Evolutionary conservation across 2,329 filamentous ascomycete genomes (phyloP), one percentile per base, ranked within the genome.

Genomic region (Neofusicoccum laricinum): DNA sequence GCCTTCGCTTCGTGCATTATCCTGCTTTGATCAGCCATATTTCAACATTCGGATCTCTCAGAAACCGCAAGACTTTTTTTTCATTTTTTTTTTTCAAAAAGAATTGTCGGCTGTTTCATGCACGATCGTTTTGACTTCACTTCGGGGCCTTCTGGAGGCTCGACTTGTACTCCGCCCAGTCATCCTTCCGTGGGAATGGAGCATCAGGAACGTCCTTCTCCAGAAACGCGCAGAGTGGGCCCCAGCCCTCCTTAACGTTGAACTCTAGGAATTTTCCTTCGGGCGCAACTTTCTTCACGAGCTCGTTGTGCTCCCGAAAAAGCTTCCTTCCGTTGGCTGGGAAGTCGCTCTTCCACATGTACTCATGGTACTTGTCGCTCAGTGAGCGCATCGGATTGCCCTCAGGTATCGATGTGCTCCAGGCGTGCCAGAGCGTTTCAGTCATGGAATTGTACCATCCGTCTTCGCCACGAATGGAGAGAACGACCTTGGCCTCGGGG

Each of bases 141-240:
- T 53, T 36, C 34, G 17, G 34, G 8, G n/a, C 10, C 6, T 38
- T 53, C n/a, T 38, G 8, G 3, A 21, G 50, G n/a, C 2, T 40
- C 10, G 34, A 32, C n/a, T 53, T 53, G 15, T 38, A 40, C n/a
- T 38, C 34, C 3, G 50, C 34, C 50, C 34, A 38, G n/a, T 38
- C 50, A 21, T 53, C 50, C 15, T 25, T 53, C 4, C 62, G 34
- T 8, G 73, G 73, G 59, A 73, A 72, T 4, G 65, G 55, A 14
- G 63, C 68, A 11, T 66, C 38, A 6, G 73, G 73, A 1, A 71
- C 64, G 1, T 63, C 30, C 41, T 69, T 67, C 0, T 66, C 69
- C 15, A 76, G 65, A 50, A 74, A 76, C 12, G 69, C 59, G 61
- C 73, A 74, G 19, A 75, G 50, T 7, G 70, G 70, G 49, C 64